Evolutionary conservation across 2,329 filamentous ascomycete genomes (phyloP).

Genomic region (Talaromyces marneffei): DNA sequence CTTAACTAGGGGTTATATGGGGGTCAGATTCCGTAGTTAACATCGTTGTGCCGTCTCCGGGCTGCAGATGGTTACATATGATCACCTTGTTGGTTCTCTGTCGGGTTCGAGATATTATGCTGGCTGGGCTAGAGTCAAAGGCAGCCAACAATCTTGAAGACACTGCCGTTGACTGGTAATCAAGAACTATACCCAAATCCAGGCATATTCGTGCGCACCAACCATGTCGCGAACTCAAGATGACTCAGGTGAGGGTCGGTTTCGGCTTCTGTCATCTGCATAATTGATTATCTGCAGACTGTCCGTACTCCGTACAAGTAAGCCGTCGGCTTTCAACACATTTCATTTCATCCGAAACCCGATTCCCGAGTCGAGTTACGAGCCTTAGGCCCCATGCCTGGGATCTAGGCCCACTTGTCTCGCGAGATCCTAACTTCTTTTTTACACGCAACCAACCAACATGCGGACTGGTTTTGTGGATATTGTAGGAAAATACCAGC

Average conservation of each 20-base stretch:
- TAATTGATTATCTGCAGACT: no score
- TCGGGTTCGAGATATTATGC: neutral
- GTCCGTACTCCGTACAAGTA: no score
- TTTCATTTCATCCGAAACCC: neutral
- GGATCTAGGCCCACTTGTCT: neutral
- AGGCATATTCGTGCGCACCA: neutral
- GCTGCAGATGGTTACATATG: neutral
- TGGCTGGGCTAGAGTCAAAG: neutral
- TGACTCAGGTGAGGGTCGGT: no score
- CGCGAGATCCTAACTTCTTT: neutral
- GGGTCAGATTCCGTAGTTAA: no score
- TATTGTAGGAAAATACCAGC: neutral
- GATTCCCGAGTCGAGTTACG: slow-evolving; percentile 1
- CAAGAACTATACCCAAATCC: neutral
- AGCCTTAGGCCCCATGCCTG: neutral
- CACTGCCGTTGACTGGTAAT: neutral
- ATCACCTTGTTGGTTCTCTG: neutral
- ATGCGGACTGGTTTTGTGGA: neutral
- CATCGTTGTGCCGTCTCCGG: neutral
- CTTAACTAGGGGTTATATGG: neutral
- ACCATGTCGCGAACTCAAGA: no score
- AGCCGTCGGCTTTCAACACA: neutral
- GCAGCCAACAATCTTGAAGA: neutral
- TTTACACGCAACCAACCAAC: neutral
- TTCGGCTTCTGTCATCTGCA: no score